Conservation (phyloP, 495 filamentous ascomycete genomes). For the Daldinia caldariorum region DNA sequence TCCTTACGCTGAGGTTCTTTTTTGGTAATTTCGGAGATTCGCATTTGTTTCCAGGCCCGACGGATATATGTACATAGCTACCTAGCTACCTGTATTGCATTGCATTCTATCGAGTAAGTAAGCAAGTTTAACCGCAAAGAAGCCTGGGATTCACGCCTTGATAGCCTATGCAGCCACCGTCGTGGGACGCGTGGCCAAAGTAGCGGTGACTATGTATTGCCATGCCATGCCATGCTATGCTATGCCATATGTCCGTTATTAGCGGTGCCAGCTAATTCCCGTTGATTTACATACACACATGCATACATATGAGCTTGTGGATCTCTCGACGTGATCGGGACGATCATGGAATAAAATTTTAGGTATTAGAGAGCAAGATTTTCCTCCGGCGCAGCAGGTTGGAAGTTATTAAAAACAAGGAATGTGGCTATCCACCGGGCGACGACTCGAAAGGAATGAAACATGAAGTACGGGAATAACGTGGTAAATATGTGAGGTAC, state of each 20-base stretch:
- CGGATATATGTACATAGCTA: no score
- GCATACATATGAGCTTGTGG: no score
- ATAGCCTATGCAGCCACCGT: not conserved
- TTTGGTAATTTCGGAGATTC: not conserved
- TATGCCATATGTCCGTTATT: not conserved
- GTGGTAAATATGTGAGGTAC: not conserved
- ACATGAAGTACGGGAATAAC: not conserved
- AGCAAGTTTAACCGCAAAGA: not conserved
- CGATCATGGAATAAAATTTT: not conserved
- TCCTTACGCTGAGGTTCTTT: not conserved
- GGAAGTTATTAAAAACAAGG: not conserved
- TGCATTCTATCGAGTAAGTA: not conserved
- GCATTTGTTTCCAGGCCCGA: not conserved
- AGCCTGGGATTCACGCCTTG: not conserved
- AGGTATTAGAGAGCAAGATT: not conserved
- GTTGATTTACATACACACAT: not conserved
- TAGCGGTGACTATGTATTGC: not conserved
- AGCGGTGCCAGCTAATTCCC: constrained; percentile 2
- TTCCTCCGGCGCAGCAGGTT: not conserved
- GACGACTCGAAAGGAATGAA: not conserved
- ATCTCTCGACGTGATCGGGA: not conserved
- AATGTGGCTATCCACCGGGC: not conserved
- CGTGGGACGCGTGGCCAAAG: not conserved
- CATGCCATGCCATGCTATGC: not conserved
- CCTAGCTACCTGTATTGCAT: no score